phyloP scores from a whole-genome alignment of 805 yeast species.

The Barnettozyma siamensis region DNA sequence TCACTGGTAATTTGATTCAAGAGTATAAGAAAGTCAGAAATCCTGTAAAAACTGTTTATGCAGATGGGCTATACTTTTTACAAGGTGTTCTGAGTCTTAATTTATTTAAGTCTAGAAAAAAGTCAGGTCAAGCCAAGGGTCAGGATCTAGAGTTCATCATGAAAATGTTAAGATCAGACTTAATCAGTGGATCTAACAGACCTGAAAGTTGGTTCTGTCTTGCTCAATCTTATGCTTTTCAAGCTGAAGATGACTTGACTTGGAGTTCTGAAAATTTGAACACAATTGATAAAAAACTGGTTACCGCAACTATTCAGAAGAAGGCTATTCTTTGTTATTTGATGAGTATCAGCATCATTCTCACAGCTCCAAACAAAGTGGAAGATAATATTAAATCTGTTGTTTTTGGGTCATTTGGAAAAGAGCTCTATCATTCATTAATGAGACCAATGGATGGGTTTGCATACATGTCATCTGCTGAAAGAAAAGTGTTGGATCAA shows the following conservation, averaged over 20 bases:
- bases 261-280: constrained; percentile 86
- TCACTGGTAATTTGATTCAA: constrained; percentile 42
- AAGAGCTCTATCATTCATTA: constrained; percentile 40
- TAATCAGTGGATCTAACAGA: constrained; percentile 58
- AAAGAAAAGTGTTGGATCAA: constrained; percentile 20
- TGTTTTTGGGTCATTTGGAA: constrained; percentile 50
- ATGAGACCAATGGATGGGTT: constrained; percentile 59
- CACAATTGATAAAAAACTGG: constrained; percentile 49
- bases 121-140: constrained; percentile 72
- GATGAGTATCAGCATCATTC: constrained; percentile 55
- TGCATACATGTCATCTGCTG: constrained; percentile 35
- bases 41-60: constrained; percentile 32
- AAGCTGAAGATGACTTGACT: constrained; percentile 85
- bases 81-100: constrained; percentile 65
- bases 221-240: constrained; percentile 70
- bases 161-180: constrained; percentile 57
- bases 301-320: constrained; percentile 60
- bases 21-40: constrained; percentile 27
- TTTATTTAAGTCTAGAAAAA: constrained; percentile 61
- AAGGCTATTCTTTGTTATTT: constrained; percentile 66
- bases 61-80: constrained; percentile 59
- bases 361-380: constrained; percentile 17
- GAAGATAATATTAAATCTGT: constrained; percentile 34
- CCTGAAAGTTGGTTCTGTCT: constrained; percentile 83
- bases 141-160: constrained; percentile 77